Evolutionary conservation across 2,329 filamentous ascomycete genomes (phyloP).

Genomic region (Ilyonectria sp.): DNA sequence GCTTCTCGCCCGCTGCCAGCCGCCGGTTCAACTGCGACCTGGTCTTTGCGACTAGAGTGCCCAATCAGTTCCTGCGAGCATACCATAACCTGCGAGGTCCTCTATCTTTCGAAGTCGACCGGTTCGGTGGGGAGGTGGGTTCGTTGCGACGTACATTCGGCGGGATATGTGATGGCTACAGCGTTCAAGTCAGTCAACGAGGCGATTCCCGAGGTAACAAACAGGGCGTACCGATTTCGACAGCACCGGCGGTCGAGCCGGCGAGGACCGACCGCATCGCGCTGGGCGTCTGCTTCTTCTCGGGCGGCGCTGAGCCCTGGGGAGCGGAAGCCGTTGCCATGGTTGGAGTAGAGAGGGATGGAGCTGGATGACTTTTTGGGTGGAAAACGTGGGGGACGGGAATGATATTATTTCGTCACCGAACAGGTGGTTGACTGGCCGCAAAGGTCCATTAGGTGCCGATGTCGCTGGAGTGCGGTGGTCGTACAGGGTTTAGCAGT

Average conservation of each 20-base stretch:
- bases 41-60: constrained; percentile 85
- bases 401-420: constrained; percentile 45
- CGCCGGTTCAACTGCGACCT: constrained; percentile 92
- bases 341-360: constrained; percentile 18
- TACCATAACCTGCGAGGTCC: neutral
- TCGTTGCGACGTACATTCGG: constrained; percentile 78
- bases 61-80: constrained; percentile 26
- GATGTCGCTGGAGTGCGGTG: constrained; percentile 43
- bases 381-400: constrained; percentile 20
- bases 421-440: constrained; percentile 16
- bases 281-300: constrained; percentile 72
- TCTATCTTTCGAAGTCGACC: constrained; percentile 18
- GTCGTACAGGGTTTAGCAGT: neutral
- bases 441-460: constrained; percentile 26
- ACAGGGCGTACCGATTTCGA: constrained; percentile 84
- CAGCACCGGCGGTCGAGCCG: constrained; percentile 91
- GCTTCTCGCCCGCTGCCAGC: constrained; percentile 85
- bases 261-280: constrained; percentile 91
- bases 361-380: constrained; percentile 2
- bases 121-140: constrained; percentile 16
- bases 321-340: constrained; percentile 49
- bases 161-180: constrained; percentile 88
- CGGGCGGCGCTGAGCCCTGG: constrained; percentile 42
- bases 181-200: constrained; percentile 30
- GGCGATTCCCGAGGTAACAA: constrained; percentile 4